Evolutionary conservation across 176 grass and related monocot genomes (phyloP).

Genomic region (Neostapfia colusana): DNA sequence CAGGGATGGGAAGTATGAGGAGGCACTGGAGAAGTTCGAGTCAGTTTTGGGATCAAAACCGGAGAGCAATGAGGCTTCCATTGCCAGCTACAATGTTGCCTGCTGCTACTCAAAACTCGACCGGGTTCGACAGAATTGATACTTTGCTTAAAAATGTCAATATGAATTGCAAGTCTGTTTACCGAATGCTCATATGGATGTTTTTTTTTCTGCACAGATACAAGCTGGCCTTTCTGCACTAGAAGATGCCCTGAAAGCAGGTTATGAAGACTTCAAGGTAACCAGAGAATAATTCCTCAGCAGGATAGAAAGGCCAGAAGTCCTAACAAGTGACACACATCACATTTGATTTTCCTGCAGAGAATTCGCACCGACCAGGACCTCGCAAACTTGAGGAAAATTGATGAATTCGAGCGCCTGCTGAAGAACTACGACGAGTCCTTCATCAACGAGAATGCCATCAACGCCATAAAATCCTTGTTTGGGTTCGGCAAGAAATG

Average conservation of each 20-base stretch:
- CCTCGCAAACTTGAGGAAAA: constrained; percentile 65
- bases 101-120: constrained; percentile 94
- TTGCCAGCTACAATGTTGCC: constrained; percentile 94
- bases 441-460: constrained; percentile 92
- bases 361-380: constrained; percentile 75
- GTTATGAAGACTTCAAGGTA: constrained; percentile 95
- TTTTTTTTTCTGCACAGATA: constrained; percentile 38
- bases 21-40: constrained; percentile 94
- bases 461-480: constrained; percentile 92
- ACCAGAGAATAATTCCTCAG: neutral
- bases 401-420: constrained; percentile 54
- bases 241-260: constrained; percentile 79
- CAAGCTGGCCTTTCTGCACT: constrained; percentile 83
- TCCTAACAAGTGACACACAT: constrained; percentile 14
- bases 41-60: constrained; percentile 81
- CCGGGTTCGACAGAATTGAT: constrained; percentile 65
- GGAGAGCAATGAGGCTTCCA: constrained; percentile 58
- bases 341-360: constrained; percentile 43
- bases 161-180: neutral
- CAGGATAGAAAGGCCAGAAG: neutral
- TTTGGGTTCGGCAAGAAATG: constrained; percentile 77
- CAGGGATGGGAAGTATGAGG: constrained; percentile 70
- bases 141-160: neutral
- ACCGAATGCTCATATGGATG: constrained; percentile 27
- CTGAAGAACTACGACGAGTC: constrained; percentile 92